phyloP scores from a whole-genome alignment of 2,329 filamentous ascomycete species.

The Pseudopithomyces chartarum region DNA sequence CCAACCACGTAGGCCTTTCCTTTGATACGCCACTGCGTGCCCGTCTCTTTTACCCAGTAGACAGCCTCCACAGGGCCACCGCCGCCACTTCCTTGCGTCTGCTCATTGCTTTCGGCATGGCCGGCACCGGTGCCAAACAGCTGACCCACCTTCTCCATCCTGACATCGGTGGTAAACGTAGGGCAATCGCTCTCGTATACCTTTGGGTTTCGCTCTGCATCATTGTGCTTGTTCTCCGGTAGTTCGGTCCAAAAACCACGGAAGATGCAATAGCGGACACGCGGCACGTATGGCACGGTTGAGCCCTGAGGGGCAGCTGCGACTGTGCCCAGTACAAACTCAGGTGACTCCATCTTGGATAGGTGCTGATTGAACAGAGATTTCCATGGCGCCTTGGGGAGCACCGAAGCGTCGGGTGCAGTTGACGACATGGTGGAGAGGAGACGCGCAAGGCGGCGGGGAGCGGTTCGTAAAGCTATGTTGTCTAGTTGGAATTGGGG shows the following conservation, averaged over 20 bases:
- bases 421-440: slow-evolving; percentile 54
- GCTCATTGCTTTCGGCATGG: slow-evolving; percentile 51
- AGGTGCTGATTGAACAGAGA: slow-evolving; percentile 56
- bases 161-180: slow-evolving; percentile 83
- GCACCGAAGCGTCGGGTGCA: slow-evolving; percentile 40
- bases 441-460: slow-evolving; percentile 47
- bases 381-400: slow-evolving; percentile 58
- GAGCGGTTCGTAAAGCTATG: slow-evolving; percentile 45
- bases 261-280: slow-evolving; percentile 80
- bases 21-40: slow-evolving; percentile 83
- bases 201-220: slow-evolving; percentile 71
- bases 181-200: slow-evolving; percentile 77
- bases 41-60: slow-evolving; percentile 75
- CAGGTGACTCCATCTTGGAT: slow-evolving; percentile 53
- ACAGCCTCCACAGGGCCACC: slow-evolving; percentile 79
- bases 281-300: slow-evolving; percentile 52
- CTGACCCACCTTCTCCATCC: slow-evolving; percentile 83
- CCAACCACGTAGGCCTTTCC: slow-evolving; percentile 78
- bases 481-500: slow-evolving; percentile 20
- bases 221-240: slow-evolving; percentile 73
- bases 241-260: slow-evolving; percentile 82
- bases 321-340: slow-evolving; percentile 59
- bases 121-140: slow-evolving; percentile 61
- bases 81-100: slow-evolving; percentile 59
- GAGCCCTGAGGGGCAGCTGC: slow-evolving; percentile 47